Conservation (phyloP, 148 eudicot species). For the Bassia scoparia region DNA sequence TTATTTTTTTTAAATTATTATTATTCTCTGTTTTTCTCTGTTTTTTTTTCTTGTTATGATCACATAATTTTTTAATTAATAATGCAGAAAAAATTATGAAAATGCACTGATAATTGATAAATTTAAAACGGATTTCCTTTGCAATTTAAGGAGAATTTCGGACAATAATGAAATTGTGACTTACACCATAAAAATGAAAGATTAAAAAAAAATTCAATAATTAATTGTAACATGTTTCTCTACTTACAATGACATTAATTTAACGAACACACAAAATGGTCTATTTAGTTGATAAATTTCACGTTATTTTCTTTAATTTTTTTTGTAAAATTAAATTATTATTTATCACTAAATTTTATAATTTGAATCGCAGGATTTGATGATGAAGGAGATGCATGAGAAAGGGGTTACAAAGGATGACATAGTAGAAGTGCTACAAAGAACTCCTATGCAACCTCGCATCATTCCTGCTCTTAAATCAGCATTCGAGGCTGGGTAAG, state of each 20-base stretch:
- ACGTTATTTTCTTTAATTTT: not conserved
- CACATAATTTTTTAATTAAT: not conserved
- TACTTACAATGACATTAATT: not conserved
- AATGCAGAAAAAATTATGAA: not conserved
- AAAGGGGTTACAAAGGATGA: conserved; percentile 62
- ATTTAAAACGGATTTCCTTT: not conserved
- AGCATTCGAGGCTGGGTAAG: conserved; percentile 79
- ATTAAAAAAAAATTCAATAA: not conserved
- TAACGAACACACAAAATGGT: not conserved
- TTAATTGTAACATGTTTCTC: too few relatives aligned
- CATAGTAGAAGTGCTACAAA: conserved; percentile 52
- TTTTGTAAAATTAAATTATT: not conserved
- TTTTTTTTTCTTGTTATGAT: not conserved
- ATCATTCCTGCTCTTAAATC: conserved; percentile 60
- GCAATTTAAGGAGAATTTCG: not conserved
- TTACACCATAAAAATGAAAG: not conserved
- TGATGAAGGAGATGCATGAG: conserved; percentile 75
- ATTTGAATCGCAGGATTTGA: conserved; percentile 46
- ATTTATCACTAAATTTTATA: not conserved
- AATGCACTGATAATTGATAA: not conserved
- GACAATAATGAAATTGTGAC: not conserved
- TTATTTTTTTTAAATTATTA: conserved; percentile 3
- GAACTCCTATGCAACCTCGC: conserved; percentile 59
- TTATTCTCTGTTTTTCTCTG: not conserved
- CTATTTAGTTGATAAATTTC: not conserved